A percentile compares a stretch with the other conserved stretches of the same genome.
These are phyloP conservation scores for Coprinopsis sp. DNA, from an alignment of 768 basidiomycete genomes.

Conservation along the genomic window DNA sequence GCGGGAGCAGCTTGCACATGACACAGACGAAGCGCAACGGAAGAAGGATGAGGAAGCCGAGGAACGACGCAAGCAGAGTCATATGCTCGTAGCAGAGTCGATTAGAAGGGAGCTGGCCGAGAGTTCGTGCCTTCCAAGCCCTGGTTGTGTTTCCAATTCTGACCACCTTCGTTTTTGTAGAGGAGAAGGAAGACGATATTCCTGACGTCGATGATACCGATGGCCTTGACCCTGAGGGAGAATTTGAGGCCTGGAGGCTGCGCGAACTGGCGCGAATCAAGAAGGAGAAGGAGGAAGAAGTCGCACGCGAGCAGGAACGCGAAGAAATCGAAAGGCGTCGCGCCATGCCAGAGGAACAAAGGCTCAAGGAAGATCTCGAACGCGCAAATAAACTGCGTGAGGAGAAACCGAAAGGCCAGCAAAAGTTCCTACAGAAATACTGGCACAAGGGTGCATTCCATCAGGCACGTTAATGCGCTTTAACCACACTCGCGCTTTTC, in stretches of 20 bases:
- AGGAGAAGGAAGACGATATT: conserved; percentile 79
- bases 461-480: conserved; percentile 49
- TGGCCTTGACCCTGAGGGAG: conserved; percentile 79
- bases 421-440: conserved; percentile 95
- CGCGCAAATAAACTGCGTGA: conserved; percentile 76
- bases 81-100: conserved; percentile 91
- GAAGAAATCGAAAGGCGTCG: conserved; percentile 90
- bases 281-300: conserved; percentile 85
- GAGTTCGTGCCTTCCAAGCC: conserved; percentile 71
- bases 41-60: conserved; percentile 73
- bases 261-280: conserved; percentile 93
- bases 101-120: conserved; percentile 88
- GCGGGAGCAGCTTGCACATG: conserved; percentile 59
- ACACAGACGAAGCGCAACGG: conserved; percentile 70
- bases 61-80: conserved; percentile 82
- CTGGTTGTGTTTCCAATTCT: neutral
- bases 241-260: conserved; percentile 96
- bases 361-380: conserved; percentile 89
- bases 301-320: conserved; percentile 75
- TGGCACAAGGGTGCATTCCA: conserved; percentile 99
- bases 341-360: conserved; percentile 89
- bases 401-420: conserved; percentile 86
- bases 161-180: conserved; percentile 34
- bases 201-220: conserved; percentile 96
- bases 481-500: neutral